Percentiles rank a stretch among this genome's conserved stretches.
Evolutionary conservation across 805 yeast genomes (phyloP).

Genomic region (Candida suzukii): DNA sequence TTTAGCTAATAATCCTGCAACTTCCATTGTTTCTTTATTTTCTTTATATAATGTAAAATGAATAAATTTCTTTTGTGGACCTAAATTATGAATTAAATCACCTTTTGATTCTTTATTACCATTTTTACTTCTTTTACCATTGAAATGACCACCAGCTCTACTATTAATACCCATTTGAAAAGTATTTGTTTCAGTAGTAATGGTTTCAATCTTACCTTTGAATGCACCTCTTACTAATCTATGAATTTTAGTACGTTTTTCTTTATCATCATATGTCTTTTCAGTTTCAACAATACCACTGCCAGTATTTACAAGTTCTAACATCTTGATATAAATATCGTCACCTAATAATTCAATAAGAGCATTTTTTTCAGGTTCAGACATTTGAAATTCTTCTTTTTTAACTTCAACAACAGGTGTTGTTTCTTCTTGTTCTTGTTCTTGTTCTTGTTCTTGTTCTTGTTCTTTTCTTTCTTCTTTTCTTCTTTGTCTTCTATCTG

Average conservation of each 20-base stretch:
- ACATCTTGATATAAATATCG: slow-evolving; percentile 47
- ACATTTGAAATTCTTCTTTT: slow-evolving; percentile 28
- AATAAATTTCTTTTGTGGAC: slow-evolving; percentile 59
- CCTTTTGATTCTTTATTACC: slow-evolving; percentile 35
- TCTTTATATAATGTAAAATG: slow-evolving; percentile 85
- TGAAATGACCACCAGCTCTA: slow-evolving; percentile 10
- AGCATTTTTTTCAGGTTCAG: slow-evolving; percentile 37
- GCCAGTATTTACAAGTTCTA: slow-evolving; percentile 47
- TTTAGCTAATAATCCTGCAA: slow-evolving; percentile 66
- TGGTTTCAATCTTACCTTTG: slow-evolving; percentile 67
- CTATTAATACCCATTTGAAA: slow-evolving; percentile 56
- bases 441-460: slow-evolving; percentile 30
- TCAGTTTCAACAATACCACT: slow-evolving; percentile 46
- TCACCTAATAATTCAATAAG: slow-evolving; percentile 52
- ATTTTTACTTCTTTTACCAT: slow-evolving; percentile 23
- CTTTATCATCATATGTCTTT: slow-evolving; percentile 56
- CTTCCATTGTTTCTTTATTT: slow-evolving; percentile 97
- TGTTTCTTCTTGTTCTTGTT: slow-evolving; percentile 30
- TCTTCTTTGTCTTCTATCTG: slow-evolving; percentile 41
- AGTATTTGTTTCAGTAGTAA: slow-evolving; percentile 62
- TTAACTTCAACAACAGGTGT: slow-evolving; percentile 10
- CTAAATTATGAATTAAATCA: slow-evolving; percentile 63
- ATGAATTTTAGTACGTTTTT: slow-evolving; percentile 72
- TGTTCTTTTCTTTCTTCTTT: slow-evolving; percentile 35
- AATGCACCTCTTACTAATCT: slow-evolving; percentile 69